Conservation (phyloP, 1,284 basidiomycete genomes). For the Ustilago shanxiensis region DNA sequence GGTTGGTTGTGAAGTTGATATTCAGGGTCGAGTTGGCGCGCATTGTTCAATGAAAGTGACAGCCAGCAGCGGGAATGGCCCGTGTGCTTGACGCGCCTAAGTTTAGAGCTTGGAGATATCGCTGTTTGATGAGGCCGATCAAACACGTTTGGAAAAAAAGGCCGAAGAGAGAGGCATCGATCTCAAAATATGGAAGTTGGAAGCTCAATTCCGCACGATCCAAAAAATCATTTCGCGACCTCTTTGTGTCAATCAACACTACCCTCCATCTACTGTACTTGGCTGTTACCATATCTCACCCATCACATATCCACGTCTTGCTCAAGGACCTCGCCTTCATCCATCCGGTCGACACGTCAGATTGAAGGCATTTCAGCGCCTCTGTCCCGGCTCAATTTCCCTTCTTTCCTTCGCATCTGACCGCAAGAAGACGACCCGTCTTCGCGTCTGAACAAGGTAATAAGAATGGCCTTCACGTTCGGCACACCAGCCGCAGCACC, state of each 20-base stretch:
- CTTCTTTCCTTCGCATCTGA: background rate
- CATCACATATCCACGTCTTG: background rate
- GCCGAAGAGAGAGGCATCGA: background rate
- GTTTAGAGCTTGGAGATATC: background rate
- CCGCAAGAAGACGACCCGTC: background rate
- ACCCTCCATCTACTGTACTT: background rate
- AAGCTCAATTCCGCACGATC: background rate
- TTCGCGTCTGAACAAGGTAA: too few relatives aligned
- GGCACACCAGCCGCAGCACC: slow-evolving; percentile 52
- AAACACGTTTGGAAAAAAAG: too few relatives aligned
- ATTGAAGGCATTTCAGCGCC: background rate
- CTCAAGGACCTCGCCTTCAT: background rate
- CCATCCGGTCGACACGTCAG: background rate
- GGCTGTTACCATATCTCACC: too few relatives aligned
- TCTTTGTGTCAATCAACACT: slow-evolving; percentile 1
- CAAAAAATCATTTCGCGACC: background rate
- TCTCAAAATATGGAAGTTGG: background rate
- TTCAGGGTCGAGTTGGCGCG: slow-evolving; percentile 5
- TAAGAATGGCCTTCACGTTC: slow-evolving; percentile 61
- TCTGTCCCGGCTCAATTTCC: background rate
- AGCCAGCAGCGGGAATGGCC: slow-evolving; percentile 18
- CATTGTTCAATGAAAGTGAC: slow-evolving; percentile 9
- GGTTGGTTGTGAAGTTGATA: background rate
- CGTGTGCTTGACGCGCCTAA: slow-evolving; percentile 15
- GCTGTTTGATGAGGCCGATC: background rate